Conservation (phyloP, 2,329 filamentous ascomycete species). For the Aspergillus calidoustus region DNA sequence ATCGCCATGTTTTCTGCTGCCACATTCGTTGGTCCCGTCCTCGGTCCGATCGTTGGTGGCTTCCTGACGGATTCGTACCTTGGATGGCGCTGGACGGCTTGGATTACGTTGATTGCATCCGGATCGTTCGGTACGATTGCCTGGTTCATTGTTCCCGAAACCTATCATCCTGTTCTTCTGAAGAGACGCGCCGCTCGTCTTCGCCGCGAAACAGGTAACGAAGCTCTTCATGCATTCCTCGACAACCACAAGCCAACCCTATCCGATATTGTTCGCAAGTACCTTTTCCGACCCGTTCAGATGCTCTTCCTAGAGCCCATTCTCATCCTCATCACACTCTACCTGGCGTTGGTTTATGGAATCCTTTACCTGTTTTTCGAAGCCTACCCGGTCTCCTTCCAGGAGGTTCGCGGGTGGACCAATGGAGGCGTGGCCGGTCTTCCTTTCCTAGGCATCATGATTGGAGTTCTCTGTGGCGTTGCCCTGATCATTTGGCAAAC, state of each 20-base stretch:
- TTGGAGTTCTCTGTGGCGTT: slow-evolving; percentile 41
- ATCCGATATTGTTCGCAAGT: slow-evolving; percentile 47
- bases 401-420: slow-evolving; percentile 43
- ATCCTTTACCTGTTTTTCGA: slow-evolving; percentile 47
- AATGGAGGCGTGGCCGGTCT: slow-evolving; percentile 42
- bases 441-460: slow-evolving; percentile 43
- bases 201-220: slow-evolving; percentile 53
- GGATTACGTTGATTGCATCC: slow-evolving; percentile 58
- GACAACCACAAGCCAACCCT: slow-evolving; percentile 49
- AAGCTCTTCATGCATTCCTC: slow-evolving; percentile 49
- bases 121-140: slow-evolving; percentile 49
- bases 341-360: slow-evolving; percentile 46
- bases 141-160: slow-evolving; percentile 56
- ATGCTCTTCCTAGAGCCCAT: slow-evolving; percentile 57
- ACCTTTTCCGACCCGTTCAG: slow-evolving; percentile 50
- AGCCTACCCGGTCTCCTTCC: slow-evolving; percentile 48
- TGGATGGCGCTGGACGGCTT: slow-evolving; percentile 63
- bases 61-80: slow-evolving; percentile 56
- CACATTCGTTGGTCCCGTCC: slow-evolving; percentile 56
- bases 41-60: slow-evolving; percentile 55
- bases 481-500: slow-evolving; percentile 45
- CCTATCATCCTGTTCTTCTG: slow-evolving; percentile 55
- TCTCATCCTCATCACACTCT: slow-evolving; percentile 52
- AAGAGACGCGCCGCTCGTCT: slow-evolving; percentile 52
- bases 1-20: slow-evolving; percentile 50